Evolutionary conservation across 78 protist genomes (phyloP).

Genomic region (Cavenderia fasciculata): DNA sequence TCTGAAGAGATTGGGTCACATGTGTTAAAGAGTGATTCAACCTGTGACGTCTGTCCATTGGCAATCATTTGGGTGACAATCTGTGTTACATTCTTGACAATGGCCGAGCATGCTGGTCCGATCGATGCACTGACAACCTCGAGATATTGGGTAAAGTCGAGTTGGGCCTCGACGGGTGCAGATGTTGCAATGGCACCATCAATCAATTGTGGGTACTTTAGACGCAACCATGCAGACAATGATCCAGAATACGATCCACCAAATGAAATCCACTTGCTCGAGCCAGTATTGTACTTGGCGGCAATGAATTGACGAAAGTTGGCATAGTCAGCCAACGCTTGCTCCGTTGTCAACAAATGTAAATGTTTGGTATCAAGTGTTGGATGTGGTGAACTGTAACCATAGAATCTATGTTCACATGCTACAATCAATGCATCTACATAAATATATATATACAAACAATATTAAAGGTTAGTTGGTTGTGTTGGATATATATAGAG

Average conservation of each 20-base stretch:
- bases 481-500: not conserved
- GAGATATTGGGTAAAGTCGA: slow-evolving; percentile 81
- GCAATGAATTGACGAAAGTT: slow-evolving; percentile 25
- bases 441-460: not conserved
- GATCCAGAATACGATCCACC: slow-evolving; percentile 84
- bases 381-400: slow-evolving; percentile 23
- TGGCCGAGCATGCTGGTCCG: slow-evolving; percentile 39
- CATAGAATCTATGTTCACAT: slow-evolving; percentile 80
- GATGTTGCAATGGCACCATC: slow-evolving; percentile 83
- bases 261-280: slow-evolving; percentile 65
- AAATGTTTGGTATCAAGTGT: slow-evolving; percentile 26
- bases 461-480: not conserved
- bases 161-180: slow-evolving; percentile 79
- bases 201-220: slow-evolving; percentile 61
- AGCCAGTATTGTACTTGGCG: slow-evolving; percentile 6
- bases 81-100: slow-evolving; percentile 14
- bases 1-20: slow-evolving; percentile 48
- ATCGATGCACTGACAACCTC: slow-evolving; percentile 64
- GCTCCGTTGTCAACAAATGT: slow-evolving; percentile 57
- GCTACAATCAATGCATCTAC: slow-evolving; percentile 50
- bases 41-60: slow-evolving; percentile 29
- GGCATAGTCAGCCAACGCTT: slow-evolving; percentile 87
- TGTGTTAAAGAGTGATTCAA: slow-evolving; percentile 41
- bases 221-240: slow-evolving; percentile 61
- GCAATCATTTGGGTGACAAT: slow-evolving; percentile 21